A percentile compares a stretch with the other conserved stretches of the same genome.
These are phyloP conservation scores for Cadophora sp. DNA, from an alignment of 2,329 filamentous ascomycete genomes.

Conservation along the genomic window DNA sequence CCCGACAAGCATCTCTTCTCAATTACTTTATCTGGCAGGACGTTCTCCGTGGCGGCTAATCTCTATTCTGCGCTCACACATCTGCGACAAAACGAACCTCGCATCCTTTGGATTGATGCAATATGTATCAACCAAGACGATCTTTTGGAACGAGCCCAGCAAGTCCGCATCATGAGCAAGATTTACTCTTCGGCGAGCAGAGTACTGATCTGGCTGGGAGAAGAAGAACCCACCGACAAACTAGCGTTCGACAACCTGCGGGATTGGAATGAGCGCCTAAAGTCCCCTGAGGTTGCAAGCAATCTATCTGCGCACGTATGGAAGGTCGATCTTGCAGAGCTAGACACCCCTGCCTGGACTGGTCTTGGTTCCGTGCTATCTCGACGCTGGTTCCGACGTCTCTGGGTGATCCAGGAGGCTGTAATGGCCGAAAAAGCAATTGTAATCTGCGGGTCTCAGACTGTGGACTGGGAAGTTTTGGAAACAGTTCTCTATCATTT, in stretches of 20 bases:
- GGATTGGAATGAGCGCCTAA: not conserved
- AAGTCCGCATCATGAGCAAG: conserved; percentile 36
- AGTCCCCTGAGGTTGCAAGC: not conserved
- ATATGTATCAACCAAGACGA: conserved; percentile 40
- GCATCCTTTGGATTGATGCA: conserved; percentile 37
- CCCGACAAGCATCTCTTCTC: not conserved
- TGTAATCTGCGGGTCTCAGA: not conserved
- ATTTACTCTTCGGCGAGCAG: conserved; percentile 36
- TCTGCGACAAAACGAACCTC: not conserved
- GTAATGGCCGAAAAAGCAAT: not conserved
- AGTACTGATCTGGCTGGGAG: conserved; percentile 38
- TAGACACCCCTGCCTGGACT: not conserved
- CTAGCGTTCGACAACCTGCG: not conserved
- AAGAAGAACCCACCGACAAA: conserved; percentile 9
- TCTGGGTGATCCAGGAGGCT: conserved; percentile 7
- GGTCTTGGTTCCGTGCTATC: not conserved
- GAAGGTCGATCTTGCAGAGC: not conserved
- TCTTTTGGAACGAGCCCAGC: conserved; percentile 33
- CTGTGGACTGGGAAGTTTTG: not conserved
- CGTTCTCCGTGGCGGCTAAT: not conserved
- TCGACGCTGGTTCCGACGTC: conserved; percentile 5
- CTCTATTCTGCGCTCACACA: not conserved
- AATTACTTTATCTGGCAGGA: not conserved
- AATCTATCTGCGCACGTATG: not conserved
- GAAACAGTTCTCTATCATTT: not conserved